Conservation (phyloP, 768 basidiomycete species). For the Harrya chromipes region DNA sequence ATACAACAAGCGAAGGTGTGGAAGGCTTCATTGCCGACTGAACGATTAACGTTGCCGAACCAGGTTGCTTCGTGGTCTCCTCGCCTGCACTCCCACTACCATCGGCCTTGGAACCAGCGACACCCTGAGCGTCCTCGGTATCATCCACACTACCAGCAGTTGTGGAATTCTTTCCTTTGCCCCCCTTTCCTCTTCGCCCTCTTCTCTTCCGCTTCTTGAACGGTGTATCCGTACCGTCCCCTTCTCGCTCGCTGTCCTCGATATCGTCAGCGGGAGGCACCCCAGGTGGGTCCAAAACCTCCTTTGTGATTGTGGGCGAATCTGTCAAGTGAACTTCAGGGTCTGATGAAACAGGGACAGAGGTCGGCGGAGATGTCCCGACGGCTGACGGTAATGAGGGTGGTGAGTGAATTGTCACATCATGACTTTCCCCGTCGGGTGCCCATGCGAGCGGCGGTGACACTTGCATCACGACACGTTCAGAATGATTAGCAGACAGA, state of each 20-base stretch:
- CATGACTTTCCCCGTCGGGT: slow-evolving; percentile 1
- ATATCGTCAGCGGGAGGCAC: slow-evolving; percentile 33
- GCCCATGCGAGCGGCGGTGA: not conserved
- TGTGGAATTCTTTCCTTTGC: slow-evolving; percentile 39
- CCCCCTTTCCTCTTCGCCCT: slow-evolving; percentile 51
- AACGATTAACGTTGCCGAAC: slow-evolving; percentile 21
- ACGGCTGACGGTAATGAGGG: not conserved
- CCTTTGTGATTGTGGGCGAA: slow-evolving; percentile 1
- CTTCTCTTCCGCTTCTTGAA: slow-evolving; percentile 40
- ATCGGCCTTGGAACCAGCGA: slow-evolving; percentile 35
- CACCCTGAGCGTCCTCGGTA: slow-evolving; percentile 21
- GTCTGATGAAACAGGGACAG: not conserved
- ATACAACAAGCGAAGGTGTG: slow-evolving; percentile 60
- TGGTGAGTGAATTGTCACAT: not conserved
- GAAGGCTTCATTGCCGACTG: slow-evolving; percentile 19
- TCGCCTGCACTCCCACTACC: slow-evolving; percentile 24
- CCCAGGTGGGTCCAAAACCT: slow-evolving; percentile 8
- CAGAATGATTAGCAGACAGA: slow-evolving; percentile 1
- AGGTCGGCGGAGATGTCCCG: not conserved
- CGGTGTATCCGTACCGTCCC: slow-evolving; percentile 36
- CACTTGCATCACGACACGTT: not conserved
- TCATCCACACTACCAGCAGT: slow-evolving; percentile 18
- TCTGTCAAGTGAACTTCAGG: slow-evolving; percentile 6
- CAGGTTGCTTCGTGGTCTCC: slow-evolving; percentile 12
- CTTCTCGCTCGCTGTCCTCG: slow-evolving; percentile 63